These are phyloP conservation scores for Trametes polyzona DNA, from an alignment of 1,284 basidiomycete species.

Conservation along the genomic window DNA sequence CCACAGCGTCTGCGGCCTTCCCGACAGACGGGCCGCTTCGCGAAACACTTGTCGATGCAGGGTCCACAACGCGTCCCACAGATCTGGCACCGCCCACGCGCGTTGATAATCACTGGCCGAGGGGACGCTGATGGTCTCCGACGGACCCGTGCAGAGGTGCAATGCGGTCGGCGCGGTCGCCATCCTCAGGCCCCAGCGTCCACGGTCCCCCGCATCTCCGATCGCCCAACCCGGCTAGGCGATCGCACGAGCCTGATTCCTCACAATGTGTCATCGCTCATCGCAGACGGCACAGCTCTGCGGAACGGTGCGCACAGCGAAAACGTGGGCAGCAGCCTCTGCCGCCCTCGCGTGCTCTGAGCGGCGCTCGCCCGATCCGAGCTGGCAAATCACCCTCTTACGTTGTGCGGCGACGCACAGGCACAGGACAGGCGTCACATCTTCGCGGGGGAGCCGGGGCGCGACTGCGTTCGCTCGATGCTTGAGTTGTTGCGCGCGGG, in stretches of 20 bases:
- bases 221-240: conserved; percentile 7
- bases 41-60: conserved; percentile 8
- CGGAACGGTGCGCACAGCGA: conserved; percentile 4
- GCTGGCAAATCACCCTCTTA: conserved; percentile 17
- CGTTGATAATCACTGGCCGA: conserved; percentile 21
- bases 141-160: conserved; percentile 11
- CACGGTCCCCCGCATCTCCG: conserved; percentile 17
- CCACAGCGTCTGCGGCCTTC: conserved; percentile 7
- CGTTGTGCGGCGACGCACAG: conserved; percentile 23
- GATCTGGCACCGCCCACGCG: conserved; percentile 16
- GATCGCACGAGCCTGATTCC: conserved; percentile 16
- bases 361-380: conserved; percentile 3
- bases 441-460: conserved; percentile 6
- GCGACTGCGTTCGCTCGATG: conserved; percentile 13
- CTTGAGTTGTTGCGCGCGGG: conserved; percentile 3
- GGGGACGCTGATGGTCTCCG: conserved; percentile 11
- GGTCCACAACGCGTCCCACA: conserved; percentile 19
- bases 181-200: too few relatives aligned
- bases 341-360: conserved; percentile 2
- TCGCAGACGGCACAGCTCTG: conserved; percentile 16
- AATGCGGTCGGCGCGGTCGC: conserved; percentile 11
- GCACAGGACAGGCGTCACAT: conserved; percentile 20
- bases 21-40: background rate
- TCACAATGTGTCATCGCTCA: conserved; percentile 11
- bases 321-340: background rate